Evolutionary conservation across 331 rosid species (phyloP).

Genomic region (Quercus phellos): DNA sequence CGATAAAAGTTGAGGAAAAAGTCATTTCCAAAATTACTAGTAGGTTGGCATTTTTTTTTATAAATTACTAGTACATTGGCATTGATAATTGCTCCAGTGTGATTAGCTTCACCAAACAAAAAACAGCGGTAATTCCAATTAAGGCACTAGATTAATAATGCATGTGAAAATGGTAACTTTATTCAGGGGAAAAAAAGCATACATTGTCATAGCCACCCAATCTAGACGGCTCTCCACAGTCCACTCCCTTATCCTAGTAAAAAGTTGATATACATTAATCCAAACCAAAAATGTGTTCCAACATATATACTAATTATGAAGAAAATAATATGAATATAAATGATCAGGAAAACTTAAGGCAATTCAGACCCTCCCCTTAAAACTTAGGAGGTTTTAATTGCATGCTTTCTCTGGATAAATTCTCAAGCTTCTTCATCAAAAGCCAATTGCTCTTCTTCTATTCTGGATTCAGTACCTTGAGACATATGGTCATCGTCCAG

Average conservation of each 20-base stretch:
- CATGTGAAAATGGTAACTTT: not conserved
- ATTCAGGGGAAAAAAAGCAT: constrained; percentile 1
- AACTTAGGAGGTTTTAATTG: constrained; percentile 94
- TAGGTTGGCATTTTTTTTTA: too few relatives aligned
- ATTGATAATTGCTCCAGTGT: not conserved
- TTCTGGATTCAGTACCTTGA: constrained; percentile 80
- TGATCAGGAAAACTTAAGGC: constrained; percentile 49
- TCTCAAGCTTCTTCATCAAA: too few relatives aligned
- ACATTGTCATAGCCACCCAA: constrained; percentile 99
- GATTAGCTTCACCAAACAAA: not conserved
- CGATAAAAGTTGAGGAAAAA: not conserved
- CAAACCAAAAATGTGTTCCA: not conserved
- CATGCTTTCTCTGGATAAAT: not conserved
- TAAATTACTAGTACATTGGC: too few relatives aligned
- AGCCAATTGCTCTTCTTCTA: not conserved
- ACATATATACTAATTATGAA: not conserved
- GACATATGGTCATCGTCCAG: constrained; percentile 48
- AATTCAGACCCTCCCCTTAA: constrained; percentile 86
- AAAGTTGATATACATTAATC: too few relatives aligned
- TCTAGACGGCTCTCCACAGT: constrained; percentile 88
- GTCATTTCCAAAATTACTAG: not conserved
- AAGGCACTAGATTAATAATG: not conserved
- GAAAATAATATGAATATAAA: not conserved
- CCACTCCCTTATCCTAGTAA: constrained; percentile 1
- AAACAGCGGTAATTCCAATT: not conserved